Evolutionary conservation across 108 stramenopile genomes (phyloP).

Genomic region (Epithemia pelagica): DNA sequence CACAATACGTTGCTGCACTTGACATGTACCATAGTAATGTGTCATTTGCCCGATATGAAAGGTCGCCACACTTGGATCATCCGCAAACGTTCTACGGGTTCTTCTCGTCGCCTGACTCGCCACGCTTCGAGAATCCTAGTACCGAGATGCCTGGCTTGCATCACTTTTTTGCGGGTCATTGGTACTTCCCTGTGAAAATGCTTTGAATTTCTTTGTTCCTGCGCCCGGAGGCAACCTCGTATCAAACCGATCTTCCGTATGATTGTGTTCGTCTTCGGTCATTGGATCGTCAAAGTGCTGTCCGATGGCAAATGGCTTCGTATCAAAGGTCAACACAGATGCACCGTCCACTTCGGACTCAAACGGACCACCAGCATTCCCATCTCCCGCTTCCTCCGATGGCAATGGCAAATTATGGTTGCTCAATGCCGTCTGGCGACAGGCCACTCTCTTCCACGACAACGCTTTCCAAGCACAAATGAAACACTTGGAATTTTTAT

Average conservation of each 20-base stretch:
- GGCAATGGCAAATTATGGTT: neutral
- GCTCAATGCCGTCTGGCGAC: neutral
- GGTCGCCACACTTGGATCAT: neutral
- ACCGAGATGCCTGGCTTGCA: neutral
- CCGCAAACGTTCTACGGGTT: neutral
- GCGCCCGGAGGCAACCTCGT: neutral
- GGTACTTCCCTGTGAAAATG: neutral
- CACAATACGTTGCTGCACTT: no score
- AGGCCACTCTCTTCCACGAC: conserved; percentile 36
- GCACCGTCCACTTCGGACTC: neutral
- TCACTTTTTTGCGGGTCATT: neutral
- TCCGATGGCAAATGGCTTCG: neutral
- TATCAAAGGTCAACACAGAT: neutral
- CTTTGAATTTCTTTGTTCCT: neutral
- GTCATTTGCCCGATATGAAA: neutral
- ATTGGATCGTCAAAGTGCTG: neutral
- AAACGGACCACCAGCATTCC: no score
- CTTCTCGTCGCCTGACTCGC: neutral
- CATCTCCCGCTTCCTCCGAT: neutral
- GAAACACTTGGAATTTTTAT: conserved; percentile 79
- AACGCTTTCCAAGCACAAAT: conserved; percentile 71
- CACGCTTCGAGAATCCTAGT: neutral
- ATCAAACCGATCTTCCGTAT: neutral
- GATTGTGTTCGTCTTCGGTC: neutral
- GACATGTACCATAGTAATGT: neutral